phyloP scores from a whole-genome alignment of 495 filamentous ascomycete genomes.

The Immersiella caudata region DNA sequence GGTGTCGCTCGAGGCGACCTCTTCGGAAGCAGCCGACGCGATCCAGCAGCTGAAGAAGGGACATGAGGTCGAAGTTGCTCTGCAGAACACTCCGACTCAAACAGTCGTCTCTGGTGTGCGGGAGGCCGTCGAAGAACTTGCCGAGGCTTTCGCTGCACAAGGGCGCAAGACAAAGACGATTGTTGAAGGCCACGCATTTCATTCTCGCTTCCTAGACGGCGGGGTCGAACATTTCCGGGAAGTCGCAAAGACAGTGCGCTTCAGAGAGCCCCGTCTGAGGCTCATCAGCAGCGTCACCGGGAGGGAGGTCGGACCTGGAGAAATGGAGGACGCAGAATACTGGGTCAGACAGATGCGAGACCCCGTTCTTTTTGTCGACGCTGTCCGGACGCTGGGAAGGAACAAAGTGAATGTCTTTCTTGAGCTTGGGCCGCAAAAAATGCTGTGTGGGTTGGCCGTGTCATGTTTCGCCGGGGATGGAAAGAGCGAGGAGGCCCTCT shows the following conservation, averaged over 20 bases:
- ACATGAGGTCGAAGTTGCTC: conserved; percentile 26
- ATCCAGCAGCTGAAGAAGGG: conserved; percentile 22
- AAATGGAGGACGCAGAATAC: conserved; percentile 34
- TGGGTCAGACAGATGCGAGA: conserved; percentile 35
- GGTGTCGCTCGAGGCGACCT: conserved; percentile 30
- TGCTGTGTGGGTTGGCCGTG: conserved; percentile 27
- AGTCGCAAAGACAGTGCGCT: conserved; percentile 29
- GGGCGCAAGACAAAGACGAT: conserved; percentile 31
- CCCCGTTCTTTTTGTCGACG: conserved; percentile 34
- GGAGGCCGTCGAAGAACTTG: conserved; percentile 26
- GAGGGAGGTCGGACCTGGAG: conserved; percentile 24
- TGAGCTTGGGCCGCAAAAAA: conserved; percentile 35
- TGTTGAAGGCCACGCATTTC: conserved; percentile 32
- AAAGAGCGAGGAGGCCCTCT: conserved; percentile 17
- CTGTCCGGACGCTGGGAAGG: conserved; percentile 26
- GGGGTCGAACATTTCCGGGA: conserved; percentile 33
- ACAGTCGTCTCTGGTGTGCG: conserved; percentile 35
- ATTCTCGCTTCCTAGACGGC: conserved; percentile 33
- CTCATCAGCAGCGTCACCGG: conserved; percentile 38
- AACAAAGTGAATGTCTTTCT: conserved; percentile 34
- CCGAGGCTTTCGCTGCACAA: conserved; percentile 23
- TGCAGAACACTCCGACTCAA: conserved; percentile 33
- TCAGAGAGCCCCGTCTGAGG: conserved; percentile 27
- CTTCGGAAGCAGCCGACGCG: conserved; percentile 21
- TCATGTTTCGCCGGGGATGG: conserved; percentile 27